Evolutionary conservation across 2,329 filamentous ascomycete species (phyloP).

Genomic region (Cladorrhinum sp.): DNA sequence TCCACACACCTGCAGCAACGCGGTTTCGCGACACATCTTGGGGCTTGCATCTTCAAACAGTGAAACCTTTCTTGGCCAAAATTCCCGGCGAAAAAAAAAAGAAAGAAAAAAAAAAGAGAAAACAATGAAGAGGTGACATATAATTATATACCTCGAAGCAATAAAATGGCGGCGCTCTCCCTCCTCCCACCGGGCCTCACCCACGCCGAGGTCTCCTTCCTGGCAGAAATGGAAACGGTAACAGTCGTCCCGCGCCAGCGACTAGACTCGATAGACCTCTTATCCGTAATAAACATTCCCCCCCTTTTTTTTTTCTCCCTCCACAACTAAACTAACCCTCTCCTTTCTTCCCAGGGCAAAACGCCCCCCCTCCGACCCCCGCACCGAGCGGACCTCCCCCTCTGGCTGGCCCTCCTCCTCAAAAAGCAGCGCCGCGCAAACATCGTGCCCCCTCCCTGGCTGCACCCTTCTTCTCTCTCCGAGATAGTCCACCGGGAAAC

Average conservation of each 20-base stretch:
- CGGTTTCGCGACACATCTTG: neutral
- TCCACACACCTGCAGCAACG: neutral
- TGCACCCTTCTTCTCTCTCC: conserved; percentile 70
- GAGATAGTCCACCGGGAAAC: conserved; percentile 81
- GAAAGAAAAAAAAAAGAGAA: too few species aligned
- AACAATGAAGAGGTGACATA: conserved; percentile 24
- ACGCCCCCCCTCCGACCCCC: conserved; percentile 77
- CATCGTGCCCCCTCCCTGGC: conserved; percentile 87
- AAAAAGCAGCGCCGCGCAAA: conserved; percentile 93
- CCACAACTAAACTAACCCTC: conserved; percentile 13
- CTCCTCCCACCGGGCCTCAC: conserved; percentile 59
- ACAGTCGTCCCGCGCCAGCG: conserved; percentile 89
- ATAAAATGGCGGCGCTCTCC: conserved; percentile 51
- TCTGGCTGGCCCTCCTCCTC: conserved; percentile 93
- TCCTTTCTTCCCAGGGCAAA: conserved; percentile 58
- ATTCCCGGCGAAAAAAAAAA: too few species aligned
- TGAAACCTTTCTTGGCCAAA: too few species aligned
- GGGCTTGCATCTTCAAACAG: too few species aligned
- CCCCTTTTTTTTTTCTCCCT: conserved; percentile 11
- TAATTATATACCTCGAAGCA: too few species aligned
- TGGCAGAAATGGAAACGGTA: conserved; percentile 96
- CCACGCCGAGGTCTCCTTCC: conserved; percentile 84
- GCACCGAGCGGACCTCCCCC: conserved; percentile 71
- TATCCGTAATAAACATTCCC: conserved; percentile 78
- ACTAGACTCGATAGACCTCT: conserved; percentile 78